Evolutionary conservation across 2,329 filamentous ascomycete genomes (phyloP), one percentile per base, ranked within the genome.

Genomic region (Paradendryphiella salina): DNA sequence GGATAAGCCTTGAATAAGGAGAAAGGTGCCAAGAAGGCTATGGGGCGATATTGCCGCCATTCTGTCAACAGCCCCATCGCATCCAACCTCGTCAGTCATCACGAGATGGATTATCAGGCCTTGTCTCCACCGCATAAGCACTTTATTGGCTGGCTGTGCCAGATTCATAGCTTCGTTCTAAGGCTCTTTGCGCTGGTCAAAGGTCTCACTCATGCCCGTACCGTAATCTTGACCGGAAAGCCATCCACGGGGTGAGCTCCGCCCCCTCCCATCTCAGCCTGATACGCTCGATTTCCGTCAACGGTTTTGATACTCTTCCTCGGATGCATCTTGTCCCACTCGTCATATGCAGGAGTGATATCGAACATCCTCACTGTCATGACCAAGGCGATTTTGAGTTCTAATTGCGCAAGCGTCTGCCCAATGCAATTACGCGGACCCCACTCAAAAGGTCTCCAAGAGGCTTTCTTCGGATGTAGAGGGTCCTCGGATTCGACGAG

Each of bases 171-270:
- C 23, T 26, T 10, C 23, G 7, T 26, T 26, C 7, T 26, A 9
- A 26, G 23, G 23, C 8, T 9, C 6, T 26, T 10, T 26, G 23
- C 23, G 9, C 6, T 2, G 23, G 10, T 26, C 10, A 10, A 26
- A 9, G 8, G 23, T 26, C 23, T 26, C 23, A 26, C 23, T 26
- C 1, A 43, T 33, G 13, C 18, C 11, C 41, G 41, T 11, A 35
- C 2, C 3, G 41, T 51, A 11, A 56, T 18, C 33, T 46, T 52
- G 69, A 82, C 82, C 55, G 79, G 59, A 21, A 61, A 49, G 0
- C 56, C 57, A 46, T 61, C 57, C 4, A 48, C 57, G 1, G 56
- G 61, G 39, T 63, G 60, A 34, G 59, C 53, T 26, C 41, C 48
- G 14, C 44, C 44, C 5, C 45, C 45, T 3, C 61, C 60, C 28